Percentiles rank a stretch among this genome's conserved stretches.
Conservation (phyloP, 352 stramenopile genomes). For the Phytophthora tubulina region DNA sequence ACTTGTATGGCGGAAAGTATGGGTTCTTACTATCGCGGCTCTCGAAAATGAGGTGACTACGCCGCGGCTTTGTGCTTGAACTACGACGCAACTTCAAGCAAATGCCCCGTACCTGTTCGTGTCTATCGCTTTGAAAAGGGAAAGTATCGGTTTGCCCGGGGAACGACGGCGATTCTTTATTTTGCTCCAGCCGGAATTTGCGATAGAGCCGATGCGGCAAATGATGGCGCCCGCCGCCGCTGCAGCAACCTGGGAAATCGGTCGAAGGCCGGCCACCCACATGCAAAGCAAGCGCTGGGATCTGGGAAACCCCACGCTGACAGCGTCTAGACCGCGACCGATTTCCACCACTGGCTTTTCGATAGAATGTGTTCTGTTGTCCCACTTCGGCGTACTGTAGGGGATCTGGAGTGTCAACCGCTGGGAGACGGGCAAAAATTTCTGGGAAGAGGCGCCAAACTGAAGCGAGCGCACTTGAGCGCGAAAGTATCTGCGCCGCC, state of each 20-base stretch:
- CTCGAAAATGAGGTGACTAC: constrained; percentile 3
- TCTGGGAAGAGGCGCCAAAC: constrained; percentile 27
- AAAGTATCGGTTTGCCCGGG: not conserved
- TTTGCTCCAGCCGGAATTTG: constrained; percentile 14
- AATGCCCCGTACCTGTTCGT: not conserved
- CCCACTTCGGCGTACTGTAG: constrained; percentile 19
- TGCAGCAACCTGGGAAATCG: not conserved
- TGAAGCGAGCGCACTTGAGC: constrained; percentile 10
- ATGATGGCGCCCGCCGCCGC: constrained; percentile 1
- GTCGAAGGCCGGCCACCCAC: not conserved
- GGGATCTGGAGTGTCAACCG: constrained; percentile 19
- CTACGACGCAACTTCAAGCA: constrained; percentile 26
- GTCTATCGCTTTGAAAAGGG: not conserved
- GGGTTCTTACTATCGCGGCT: constrained; percentile 25
- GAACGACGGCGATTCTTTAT: constrained; percentile 5
- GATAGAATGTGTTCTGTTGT: constrained; percentile 15
- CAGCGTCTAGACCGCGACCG: not conserved
- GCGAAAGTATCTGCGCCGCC: not conserved
- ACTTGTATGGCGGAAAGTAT: not conserved
- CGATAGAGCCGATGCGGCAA: constrained; percentile 1
- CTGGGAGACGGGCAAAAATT: not conserved
- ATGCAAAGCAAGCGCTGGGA: not conserved
- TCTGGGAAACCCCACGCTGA: constrained; percentile 1
- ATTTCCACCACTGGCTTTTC: not conserved
- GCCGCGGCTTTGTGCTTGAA: constrained; percentile 37